Base-by-base conservation (phyloP, 768 basidiomycete species). In the Trametes meyenii region DNA sequence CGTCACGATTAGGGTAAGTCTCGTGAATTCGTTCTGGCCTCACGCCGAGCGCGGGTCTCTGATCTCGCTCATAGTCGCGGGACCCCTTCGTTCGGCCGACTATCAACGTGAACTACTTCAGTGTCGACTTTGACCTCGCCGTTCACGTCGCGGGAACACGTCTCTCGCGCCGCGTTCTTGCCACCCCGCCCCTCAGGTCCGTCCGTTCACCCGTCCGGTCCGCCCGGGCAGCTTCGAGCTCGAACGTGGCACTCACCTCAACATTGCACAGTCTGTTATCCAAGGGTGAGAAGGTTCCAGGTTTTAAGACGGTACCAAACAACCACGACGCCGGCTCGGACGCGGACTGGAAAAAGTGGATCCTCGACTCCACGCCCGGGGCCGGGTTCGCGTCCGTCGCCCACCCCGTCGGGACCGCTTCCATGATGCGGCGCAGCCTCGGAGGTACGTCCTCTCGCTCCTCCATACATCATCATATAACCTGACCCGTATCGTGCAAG, bases 71-170 rank as follows among this genome's bases (percentile, higher is more conserved):
- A 21, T 57, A 84, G 80, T 79, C 76, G 40, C 74, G 72, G 8
- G 69, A 83, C 63, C 81, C 84, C 0, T 84, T 82, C 72, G 72
- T 69, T 0, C 71, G 79, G 59, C 85, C 85, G 3, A 59, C 72
- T 5, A 75, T 84, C 64, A 76, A 73, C 21, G 81, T 79, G 49
- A 83, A 82, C 66, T 85, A 81, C 70, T 85, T 84, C 73, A 71
- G 71, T 60, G 74, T 79, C 13, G 76, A 77, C 42, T 76, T 79
- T 44, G 85, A 86, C 68, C 67, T 84, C 26, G 73, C 77, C 50
- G 75, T 84, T 1, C 83, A 84, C 67, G 73, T 81, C 16, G 83
- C 81, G 11, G 77, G 77, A 21, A 76, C 80, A 0, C 75, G 79
- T 6, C 69, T 84, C 5, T 70, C 80, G 0, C 75, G 83, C 17